Base-by-base conservation (phyloP, 1,284 basidiomycete genomes). In the Fomitiporia mediterranea region DNA sequence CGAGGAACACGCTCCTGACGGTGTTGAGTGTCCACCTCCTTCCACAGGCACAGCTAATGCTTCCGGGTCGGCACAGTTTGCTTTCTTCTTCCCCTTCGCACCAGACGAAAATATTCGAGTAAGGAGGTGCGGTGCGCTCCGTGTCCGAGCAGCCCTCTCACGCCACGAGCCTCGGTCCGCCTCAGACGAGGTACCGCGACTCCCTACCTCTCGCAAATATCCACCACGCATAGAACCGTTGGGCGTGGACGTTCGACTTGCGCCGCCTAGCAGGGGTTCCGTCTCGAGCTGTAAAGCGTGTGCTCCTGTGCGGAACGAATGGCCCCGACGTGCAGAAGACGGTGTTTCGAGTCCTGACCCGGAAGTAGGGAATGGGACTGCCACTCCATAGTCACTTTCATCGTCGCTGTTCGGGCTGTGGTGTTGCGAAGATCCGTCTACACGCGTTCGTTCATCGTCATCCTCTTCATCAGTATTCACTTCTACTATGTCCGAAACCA, bases 1-100 rank as follows among this genome's bases (percentile, higher is more conserved):
- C 30, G 55, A 49, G 46, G 52, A 53, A 59, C 53, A 39, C 51
- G 51, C 39, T 49, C 60, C 9, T 55, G 51, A 28, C 57, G 62
- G 51, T 4, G 38, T 50, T 8, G 52, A 35, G 30, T 25, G 32
- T 8, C 9, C 17, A 25, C 39, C 23, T 9, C 23, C 25, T 25
- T 44, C 53, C 19, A 55, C 48, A 5, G 53, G 53, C 21, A 51
- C 47, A 17, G 39, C 34, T 15, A 50, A 38, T 4, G 53, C 48
- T 27, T 55, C 57, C 39, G 51, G 6, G 48, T 59, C 57, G 2
- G 42, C 5, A 32, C 39, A 19, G 13, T 49, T 35, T 4, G 23
- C 34, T 17, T 44, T 51, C 15, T 13, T 28, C 35, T 51, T 56
- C 11, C 44, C 42, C 56, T 57, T 57, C 19, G 43, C 7, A 19